A percentile compares a stretch with the other conserved stretches of the same genome.
Evolutionary conservation across 106 monocot genomes (phyloP).

Genomic region (Hemerocallis citrina): DNA sequence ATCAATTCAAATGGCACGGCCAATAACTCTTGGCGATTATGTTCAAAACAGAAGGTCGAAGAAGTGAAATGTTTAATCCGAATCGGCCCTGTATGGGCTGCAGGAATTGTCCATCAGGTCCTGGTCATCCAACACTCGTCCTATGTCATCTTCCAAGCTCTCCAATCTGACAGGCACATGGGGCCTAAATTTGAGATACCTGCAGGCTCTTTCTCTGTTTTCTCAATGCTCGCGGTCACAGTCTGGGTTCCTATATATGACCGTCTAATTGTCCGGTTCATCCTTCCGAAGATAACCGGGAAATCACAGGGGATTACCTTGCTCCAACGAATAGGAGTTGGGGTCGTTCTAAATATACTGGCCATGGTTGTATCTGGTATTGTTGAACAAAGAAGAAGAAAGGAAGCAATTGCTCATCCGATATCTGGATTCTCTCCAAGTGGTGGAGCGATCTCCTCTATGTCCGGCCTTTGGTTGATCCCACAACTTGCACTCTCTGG

Average conservation of each 20-base stretch:
- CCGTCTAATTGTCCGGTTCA: constrained; percentile 31
- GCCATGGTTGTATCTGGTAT: constrained; percentile 15
- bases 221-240: constrained; percentile 53
- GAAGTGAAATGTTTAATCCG: constrained; percentile 49
- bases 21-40: constrained; percentile 30
- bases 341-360: constrained; percentile 23
- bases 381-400: constrained; percentile 24
- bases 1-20: constrained; percentile 5
- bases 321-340: constrained; percentile 57
- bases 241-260: constrained; percentile 66
- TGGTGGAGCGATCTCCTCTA: constrained; percentile 21
- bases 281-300: constrained; percentile 14
- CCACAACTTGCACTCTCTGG: constrained; percentile 33
- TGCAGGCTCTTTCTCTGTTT: constrained; percentile 40
- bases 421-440: too few species aligned
- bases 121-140: constrained; percentile 9
- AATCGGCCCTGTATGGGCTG: constrained; percentile 47
- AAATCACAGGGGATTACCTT: constrained; percentile 35
- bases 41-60: constrained; percentile 45
- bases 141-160: constrained; percentile 40
- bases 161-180: constrained; percentile 46
- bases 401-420: too few species aligned
- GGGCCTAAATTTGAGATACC: constrained; percentile 36
- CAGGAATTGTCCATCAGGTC: constrained; percentile 25
- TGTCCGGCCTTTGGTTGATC: constrained; percentile 45